Evolutionary conservation across 2,329 filamentous ascomycete genomes (phyloP).

Genomic region (Teratosphaeriaceae sp.): DNA sequence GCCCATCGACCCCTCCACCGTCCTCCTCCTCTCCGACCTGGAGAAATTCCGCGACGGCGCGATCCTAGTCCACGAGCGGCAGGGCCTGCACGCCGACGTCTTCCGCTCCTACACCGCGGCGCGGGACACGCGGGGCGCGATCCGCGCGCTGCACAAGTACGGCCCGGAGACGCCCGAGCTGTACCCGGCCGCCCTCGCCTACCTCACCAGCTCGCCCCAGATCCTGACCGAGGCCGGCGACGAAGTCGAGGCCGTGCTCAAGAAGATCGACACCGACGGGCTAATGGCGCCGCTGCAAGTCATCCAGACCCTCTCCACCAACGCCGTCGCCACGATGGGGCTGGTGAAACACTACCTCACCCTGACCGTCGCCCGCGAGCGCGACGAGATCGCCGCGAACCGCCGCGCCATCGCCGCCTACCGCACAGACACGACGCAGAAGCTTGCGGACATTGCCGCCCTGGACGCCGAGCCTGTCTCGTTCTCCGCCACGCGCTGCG

Average conservation of each 20-base stretch:
- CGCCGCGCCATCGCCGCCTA: constrained; percentile 76
- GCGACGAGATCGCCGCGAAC: constrained; percentile 76
- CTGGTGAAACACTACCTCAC: constrained; percentile 92
- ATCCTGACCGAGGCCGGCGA: constrained; percentile 81
- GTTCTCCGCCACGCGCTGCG: constrained; percentile 86
- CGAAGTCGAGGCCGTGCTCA: constrained; percentile 72
- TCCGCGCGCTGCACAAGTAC: constrained; percentile 85
- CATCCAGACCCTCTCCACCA: constrained; percentile 77
- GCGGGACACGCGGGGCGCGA: constrained; percentile 83
- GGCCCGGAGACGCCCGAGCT: constrained; percentile 84
- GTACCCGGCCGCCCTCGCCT: constrained; percentile 85
- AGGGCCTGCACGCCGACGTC: constrained; percentile 86
- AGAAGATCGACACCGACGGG: constrained; percentile 81
- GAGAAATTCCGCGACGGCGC: constrained; percentile 87
- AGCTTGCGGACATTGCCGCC: constrained; percentile 70
- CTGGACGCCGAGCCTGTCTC: constrained; percentile 74
- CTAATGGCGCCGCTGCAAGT: constrained; percentile 96
- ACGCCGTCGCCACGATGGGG: constrained; percentile 88
- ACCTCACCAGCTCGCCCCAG: constrained; percentile 78
- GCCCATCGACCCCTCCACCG: constrained; percentile 90
- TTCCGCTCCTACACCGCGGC: constrained; percentile 93
- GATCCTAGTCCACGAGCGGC: constrained; percentile 86
- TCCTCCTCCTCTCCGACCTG: constrained; percentile 84
- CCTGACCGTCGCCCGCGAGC: constrained; percentile 80
- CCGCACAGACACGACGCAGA: constrained; percentile 72